Base-by-base conservation (phyloP, 208 protist genomes). In the Crithidia bombi region DNA sequence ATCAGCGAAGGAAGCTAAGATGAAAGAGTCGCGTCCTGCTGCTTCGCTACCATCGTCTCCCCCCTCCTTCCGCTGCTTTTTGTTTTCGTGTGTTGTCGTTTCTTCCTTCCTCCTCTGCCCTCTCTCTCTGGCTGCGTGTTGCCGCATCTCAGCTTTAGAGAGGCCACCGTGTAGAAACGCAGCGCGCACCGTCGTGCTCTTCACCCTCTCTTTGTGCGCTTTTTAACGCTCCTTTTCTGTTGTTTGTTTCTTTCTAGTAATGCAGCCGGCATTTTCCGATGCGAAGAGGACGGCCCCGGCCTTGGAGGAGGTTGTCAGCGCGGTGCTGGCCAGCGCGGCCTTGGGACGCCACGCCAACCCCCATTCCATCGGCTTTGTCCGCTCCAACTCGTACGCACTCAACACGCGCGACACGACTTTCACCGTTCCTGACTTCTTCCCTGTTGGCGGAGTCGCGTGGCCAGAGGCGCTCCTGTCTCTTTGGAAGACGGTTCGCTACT, bases 351-450 rank as follows among this genome's bases (percentile, higher is more conserved):
- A 67, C 32, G 65, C 73, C 26, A 90, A 87, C 44, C 81, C 82
- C 9, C 82, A 67, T 25, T 80, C 78, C 26, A 80, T 65, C 52
- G 87, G 87, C 36, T 75, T 69, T 69, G 82, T 91, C 6, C 79
- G 76, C 5, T 92, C 89, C 5, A 83, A 91, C 66, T 81, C 81
- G 30, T 74, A 78, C 62, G 78, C 89, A 5, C 73, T 96, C 11
- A 80, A 66, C 61, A 86, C 83, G 5, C 80, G 79, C 54, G 92
- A 96, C 73, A 92, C 85, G 28, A 87, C 89, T 11, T 92, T 70
- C 50, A 79, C 85, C 15, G 50, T 95, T 9, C 92, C 92, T 6
- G 85, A 92, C 46, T 86, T 95, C 62, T 71, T 97, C 26, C 88
- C 89, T 15, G 54, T 87, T n/a, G 85, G 83, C 25, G 75, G 73